Evolutionary conservation across 805 yeast genomes (phyloP), one percentile per base, ranked within the genome.

Genomic region (Zygosaccharomyces pseudorouxii): DNA sequence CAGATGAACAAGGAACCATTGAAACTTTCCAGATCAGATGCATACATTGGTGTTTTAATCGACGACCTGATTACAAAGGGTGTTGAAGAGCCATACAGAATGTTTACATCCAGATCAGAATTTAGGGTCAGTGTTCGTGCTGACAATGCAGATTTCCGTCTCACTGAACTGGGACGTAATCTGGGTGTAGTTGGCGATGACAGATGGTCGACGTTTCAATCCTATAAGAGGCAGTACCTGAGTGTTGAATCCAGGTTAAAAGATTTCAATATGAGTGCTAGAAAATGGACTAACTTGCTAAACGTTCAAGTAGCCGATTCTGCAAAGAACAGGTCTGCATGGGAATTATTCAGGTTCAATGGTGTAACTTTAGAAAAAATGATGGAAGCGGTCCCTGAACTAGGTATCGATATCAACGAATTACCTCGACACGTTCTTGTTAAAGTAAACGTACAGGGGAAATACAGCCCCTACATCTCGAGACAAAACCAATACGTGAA

Each of bases 31-130:
- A 73, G 99, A 51, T 76, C 88, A 0, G 92, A 89, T 63, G 97
- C 96, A 1, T 90, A 88, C 58, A 76, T 87, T 47, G 99, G 99
- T 1, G 96, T 93, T 5, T 71, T 93, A 50, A 83, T 93, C 42
- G 99, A 93, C 67, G 99, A 93, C 70, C 73, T 93, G 55, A 85
- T 90, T 27, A 90, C 97, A 0, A 89, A 89, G 65, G 99, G 99
- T 16, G 96, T 93, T 1, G 87, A 83, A 51, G 99, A 93, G 65
- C 99, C 99, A 1, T 93, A 93, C 64, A 73, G 99, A 54, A 93
- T 93, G 99, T 93, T 93, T 63, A 93, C 99, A 0, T 89, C 97
- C 5, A 77, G 99, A 44, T 86, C 96, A 0, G 99, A 93, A 64
- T 93, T 89, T 64, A 75, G 99, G 62, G 80, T 93, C 33, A 83